Percentiles rank a stretch among this genome's conserved stretches.
These are phyloP conservation scores for Flueggea neowawraea DNA, from an alignment of 441 rosid genomes.

Conservation along the genomic window DNA sequence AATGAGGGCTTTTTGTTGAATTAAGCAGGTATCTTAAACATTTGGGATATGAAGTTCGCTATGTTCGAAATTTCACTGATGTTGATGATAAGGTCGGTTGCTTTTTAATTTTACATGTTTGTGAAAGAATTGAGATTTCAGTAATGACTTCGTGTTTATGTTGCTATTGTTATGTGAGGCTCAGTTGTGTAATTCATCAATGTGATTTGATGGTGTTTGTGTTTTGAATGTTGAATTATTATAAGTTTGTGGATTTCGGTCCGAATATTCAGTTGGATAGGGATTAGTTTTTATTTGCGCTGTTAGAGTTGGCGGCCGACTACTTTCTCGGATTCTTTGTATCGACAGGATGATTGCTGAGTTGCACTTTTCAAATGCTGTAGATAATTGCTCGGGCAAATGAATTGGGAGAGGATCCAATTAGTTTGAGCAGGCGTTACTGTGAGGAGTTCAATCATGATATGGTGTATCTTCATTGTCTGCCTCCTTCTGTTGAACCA, in stretches of 20 bases:
- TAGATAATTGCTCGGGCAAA: constrained; percentile 86
- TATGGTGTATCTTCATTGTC: constrained; percentile 73
- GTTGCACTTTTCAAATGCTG: constrained; percentile 41
- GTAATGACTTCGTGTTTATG: background rate
- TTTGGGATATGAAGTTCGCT: constrained; percentile 79
- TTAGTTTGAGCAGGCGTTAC: constrained; percentile 70
- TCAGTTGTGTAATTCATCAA: background rate
- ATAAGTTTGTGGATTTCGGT: no score
- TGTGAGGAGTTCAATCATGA: constrained; percentile 78
- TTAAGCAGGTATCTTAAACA: constrained; percentile 88
- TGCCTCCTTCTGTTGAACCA: constrained; percentile 79
- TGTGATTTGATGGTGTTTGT: background rate
- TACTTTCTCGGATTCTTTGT: constrained; percentile 12
- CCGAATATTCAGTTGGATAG: no score
- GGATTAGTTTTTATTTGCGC: background rate
- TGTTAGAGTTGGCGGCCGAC: constrained; percentile 25
- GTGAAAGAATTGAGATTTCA: background rate
- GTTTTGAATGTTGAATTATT: no score
- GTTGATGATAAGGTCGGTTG: constrained; percentile 90
- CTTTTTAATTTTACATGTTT: background rate
- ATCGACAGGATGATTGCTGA: constrained; percentile 41
- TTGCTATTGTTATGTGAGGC: background rate
- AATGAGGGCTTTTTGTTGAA: constrained; percentile 4
- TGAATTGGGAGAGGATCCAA: constrained; percentile 82
- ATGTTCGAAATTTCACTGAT: constrained; percentile 92